Percentiles rank a stretch among this genome's conserved stretches.
These are phyloP conservation scores for Lumnitzera littorea DNA, from an alignment of 345 rosid genomes.

Conservation along the genomic window DNA sequence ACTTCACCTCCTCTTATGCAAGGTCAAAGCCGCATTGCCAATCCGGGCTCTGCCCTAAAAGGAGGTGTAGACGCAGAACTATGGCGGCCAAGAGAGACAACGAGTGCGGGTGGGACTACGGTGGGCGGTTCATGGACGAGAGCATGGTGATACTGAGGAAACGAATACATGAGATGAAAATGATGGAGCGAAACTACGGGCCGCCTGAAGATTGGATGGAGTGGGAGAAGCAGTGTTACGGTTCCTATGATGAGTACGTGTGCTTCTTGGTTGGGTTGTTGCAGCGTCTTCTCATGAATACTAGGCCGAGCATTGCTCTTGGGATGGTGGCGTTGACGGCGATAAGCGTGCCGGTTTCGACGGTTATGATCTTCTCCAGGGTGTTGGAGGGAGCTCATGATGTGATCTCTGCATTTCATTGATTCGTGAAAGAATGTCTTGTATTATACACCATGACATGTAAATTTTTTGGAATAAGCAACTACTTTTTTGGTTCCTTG, in stretches of 20 bases:
- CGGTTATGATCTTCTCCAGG: slow-evolving; percentile 2
- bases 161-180: slow-evolving; percentile 29
- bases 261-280: slow-evolving; percentile 23
- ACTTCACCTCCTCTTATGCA: too few relatives aligned
- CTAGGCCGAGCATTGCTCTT: slow-evolving; percentile 39
- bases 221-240: slow-evolving; percentile 38
- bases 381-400: slow-evolving; percentile 9
- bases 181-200: slow-evolving; percentile 23
- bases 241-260: slow-evolving; percentile 19
- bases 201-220: slow-evolving; percentile 37
- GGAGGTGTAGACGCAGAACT: background rate
- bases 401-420: slow-evolving; percentile 2
- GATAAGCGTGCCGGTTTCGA: slow-evolving; percentile 18
- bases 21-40: too few relatives aligned
- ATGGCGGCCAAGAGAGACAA: background rate
- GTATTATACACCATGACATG: too few relatives aligned
- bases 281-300: slow-evolving; percentile 35
- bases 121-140: slow-evolving; percentile 21
- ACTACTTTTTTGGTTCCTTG: too few relatives aligned
- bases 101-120: background rate
- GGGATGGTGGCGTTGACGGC: slow-evolving; percentile 18
- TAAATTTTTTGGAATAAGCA: too few relatives aligned
- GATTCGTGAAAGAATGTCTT: too few relatives aligned
- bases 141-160: slow-evolving; percentile 31
- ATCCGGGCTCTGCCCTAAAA: too few relatives aligned